Percentiles rank a stretch among this genome's conserved stretches.
Evolutionary conservation across 371 early-diverging fungal genomes (phyloP).

Genomic region (Mortierella sp.): DNA sequence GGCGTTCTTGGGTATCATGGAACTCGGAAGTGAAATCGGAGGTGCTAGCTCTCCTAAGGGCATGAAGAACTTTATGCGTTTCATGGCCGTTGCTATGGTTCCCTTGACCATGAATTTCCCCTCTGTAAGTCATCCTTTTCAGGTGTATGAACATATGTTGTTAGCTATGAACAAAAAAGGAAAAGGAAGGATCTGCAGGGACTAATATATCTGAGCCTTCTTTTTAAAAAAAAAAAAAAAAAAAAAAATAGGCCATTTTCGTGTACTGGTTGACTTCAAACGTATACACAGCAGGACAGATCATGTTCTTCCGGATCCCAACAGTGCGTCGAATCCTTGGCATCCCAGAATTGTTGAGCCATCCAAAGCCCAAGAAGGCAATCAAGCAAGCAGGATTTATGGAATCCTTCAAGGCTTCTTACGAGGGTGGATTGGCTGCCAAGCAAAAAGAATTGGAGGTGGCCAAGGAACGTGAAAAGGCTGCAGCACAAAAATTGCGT

Average conservation of each 20-base stretch:
- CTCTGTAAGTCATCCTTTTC: slow-evolving; percentile 61
- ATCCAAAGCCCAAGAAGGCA: slow-evolving; percentile 32
- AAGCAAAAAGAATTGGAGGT: slow-evolving; percentile 32
- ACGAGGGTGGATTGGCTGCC: slow-evolving; percentile 45
- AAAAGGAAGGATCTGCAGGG: too few species aligned
- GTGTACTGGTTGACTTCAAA: slow-evolving; percentile 90
- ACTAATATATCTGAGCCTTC: background rate
- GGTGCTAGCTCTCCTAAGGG: slow-evolving; percentile 45
- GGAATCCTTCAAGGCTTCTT: slow-evolving; percentile 50
- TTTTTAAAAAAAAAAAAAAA: too few species aligned
- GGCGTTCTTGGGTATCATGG: slow-evolving; percentile 81
- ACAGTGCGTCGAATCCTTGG: slow-evolving; percentile 65
- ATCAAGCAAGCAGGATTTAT: slow-evolving; percentile 49
- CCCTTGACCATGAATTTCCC: slow-evolving; percentile 81
- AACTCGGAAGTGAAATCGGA: slow-evolving; percentile 71
- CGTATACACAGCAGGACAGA: slow-evolving; percentile 76
- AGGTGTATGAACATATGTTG: too few species aligned
- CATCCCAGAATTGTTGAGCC: slow-evolving; percentile 65
- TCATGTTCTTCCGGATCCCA: slow-evolving; percentile 69
- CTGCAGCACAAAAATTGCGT: slow-evolving; percentile 45
- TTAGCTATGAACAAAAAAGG: background rate
- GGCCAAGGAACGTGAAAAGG: slow-evolving; percentile 41
- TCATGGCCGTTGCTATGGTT: slow-evolving; percentile 68
- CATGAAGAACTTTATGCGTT: slow-evolving; percentile 80
- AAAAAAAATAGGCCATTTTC: slow-evolving; percentile 76